Base-by-base conservation (phyloP, 208 protist genomes). In the Wallacemonas rigidus region DNA sequence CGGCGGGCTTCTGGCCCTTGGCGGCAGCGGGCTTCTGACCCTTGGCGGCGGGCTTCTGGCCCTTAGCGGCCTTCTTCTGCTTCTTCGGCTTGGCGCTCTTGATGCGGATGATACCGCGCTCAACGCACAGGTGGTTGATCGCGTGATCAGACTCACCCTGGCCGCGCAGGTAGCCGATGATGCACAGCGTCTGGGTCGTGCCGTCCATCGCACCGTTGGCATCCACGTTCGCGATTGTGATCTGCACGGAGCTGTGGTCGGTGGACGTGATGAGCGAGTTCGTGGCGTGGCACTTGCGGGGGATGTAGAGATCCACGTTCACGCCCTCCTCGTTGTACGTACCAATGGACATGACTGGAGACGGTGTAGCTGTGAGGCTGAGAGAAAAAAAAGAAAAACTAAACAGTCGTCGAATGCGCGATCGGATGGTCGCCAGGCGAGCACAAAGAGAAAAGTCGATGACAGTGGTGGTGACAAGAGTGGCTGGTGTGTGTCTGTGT, bases 211-310 rank as follows among this genome's bases (percentile, higher is more conserved):
- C 85, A 76, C 97, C 96, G 72, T 92, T 89, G 67, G 80, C 69
- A 62, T 98, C 88, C 48, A 99, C 95, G 74, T 98, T 87, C 68
- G 94, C 97, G 76, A 99, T 92, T 74, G 94, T 88, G 82, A 99
- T 92, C 95, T 99, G 98, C 50, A 98, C 91, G 44, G 95, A 81
- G 54, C 96, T 95, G 91, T 98, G 94, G 84, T 99, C 98, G 75
- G 91, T 96, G 51, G 96, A 94, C 67, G 76, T 69, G 80, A 99
- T 98, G 53, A 98, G 86, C 73, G 80, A 83, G 91, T 98, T 98
- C 62, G 98, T 98, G 80, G 97, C 95, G 75, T 97, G 95, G 95
- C 97, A 99, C 89, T 98, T 98, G 81, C 97, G 90, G 63, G 97
- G 97, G 79, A 97, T 97, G 92, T 98, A 98, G 43, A 98, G 82